These are phyloP conservation scores for Phallus indusiatus DNA, from an alignment of 768 basidiomycete genomes.

Conservation along the genomic window DNA sequence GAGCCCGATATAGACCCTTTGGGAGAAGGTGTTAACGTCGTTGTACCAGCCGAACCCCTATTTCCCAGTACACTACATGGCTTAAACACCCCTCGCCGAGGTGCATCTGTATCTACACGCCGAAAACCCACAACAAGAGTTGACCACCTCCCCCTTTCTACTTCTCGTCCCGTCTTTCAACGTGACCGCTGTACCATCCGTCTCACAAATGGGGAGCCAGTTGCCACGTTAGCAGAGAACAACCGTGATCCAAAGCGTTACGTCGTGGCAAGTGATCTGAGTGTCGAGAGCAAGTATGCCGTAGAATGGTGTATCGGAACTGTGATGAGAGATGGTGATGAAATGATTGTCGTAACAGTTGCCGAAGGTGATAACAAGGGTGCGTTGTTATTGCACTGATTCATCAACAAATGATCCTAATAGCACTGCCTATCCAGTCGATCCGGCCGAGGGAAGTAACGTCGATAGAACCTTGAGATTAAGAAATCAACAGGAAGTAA, in stretches of 20 bases:
- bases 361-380: conserved; percentile 89
- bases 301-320: conserved; percentile 98
- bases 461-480: conserved; percentile 72
- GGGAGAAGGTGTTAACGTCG: conserved; percentile 87
- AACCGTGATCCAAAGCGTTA: conserved; percentile 59
- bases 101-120: conserved; percentile 31
- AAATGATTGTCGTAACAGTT: conserved; percentile 83
- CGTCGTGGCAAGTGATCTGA: conserved; percentile 88
- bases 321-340: conserved; percentile 89
- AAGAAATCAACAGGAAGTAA: conserved; percentile 84
- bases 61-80: conserved; percentile 65
- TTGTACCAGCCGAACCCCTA: conserved; percentile 76
- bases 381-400: conserved; percentile 28
- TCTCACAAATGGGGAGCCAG: conserved; percentile 79
- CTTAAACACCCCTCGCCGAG: conserved; percentile 20
- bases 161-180: conserved; percentile 76
- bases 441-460: conserved; percentile 58
- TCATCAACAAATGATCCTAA: conserved; percentile 5
- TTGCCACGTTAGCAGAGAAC: conserved; percentile 33
- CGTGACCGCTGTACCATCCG: conserved; percentile 89
- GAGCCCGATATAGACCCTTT: conserved; percentile 56
- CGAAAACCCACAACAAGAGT: conserved; percentile 53
- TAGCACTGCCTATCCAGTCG: conserved; percentile 34
- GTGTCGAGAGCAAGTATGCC: conserved; percentile 89
- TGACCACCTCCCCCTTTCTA: conserved; percentile 56